Base-by-base conservation (phyloP, 2,329 filamentous ascomycete species). In the Tolypocladium pustulatum region DNA sequence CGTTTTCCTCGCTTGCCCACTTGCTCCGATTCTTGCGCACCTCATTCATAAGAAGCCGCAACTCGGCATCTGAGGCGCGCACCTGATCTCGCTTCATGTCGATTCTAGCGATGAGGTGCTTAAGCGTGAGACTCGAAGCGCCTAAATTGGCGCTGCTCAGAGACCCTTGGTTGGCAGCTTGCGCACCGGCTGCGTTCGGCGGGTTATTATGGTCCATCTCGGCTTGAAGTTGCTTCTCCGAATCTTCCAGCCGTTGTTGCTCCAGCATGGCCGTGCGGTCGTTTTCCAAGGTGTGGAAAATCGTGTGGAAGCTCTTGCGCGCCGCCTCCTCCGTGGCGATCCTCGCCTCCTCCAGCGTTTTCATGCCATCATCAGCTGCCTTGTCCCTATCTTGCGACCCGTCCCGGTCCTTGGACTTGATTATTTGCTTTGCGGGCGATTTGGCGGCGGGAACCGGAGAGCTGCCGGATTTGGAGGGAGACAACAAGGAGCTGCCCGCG, bases 21-120 rank as follows among this genome's bases (percentile, higher is more conserved):
- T 99, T 99, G 74, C 93, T 97, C 67, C 94, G 83, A 66, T 97
- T 97, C 73, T 97, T 99, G 63, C 94, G 85, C 22, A 99, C 94
- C 73, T 99, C 94, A 67, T 94, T 97, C 83, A 99, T 96, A 60
- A 99, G 77, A 55, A 88, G 90, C 60, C 94, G 86, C 60, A 99
- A 79, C 69, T 99, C 93, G 30, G 91, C 89, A 75, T 99, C 94
- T 1, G 92, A 96, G 22, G 94, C 93, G 70, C 87, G 85, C 57
- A 99, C 93, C 76, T 90, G 85, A 64, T 91, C 87, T 68, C 94
- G 87, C 76, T 97, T 94, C 74, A 90, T 84, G 72, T 99, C 94
- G 69, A 99, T 97, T 59, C 92, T 85, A 49, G 92, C 91, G 69
- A 99, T 97, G 61, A 99, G 85, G 73, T 99, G 93, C 75, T 99